Percentiles rank a stretch among this genome's conserved stretches.
Conservation (phyloP, 2,329 filamentous ascomycete species). For the Cercospora citrullina region DNA sequence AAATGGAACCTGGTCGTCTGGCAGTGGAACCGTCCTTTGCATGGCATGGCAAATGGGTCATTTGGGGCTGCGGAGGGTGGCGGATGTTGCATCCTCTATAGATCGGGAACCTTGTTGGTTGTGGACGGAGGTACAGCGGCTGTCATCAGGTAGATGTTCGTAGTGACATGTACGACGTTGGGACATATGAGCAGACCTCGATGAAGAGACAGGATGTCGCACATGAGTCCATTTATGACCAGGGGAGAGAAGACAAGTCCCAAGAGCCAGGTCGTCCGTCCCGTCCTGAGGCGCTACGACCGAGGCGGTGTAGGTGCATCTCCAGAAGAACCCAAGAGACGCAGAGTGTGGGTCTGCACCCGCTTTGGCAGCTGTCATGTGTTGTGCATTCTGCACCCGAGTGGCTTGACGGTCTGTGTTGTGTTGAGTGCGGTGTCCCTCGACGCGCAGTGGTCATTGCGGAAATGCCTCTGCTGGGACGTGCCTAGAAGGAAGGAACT, state of each 20-base stretch:
- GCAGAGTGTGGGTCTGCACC: background rate
- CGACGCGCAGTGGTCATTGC: slow-evolving; percentile 5
- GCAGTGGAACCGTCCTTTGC: background rate
- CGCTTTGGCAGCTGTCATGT: slow-evolving; percentile 27
- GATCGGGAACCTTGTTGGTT: background rate
- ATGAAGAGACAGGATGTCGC: slow-evolving; percentile 9
- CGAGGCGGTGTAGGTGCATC: slow-evolving; percentile 1
- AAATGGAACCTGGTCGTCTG: background rate
- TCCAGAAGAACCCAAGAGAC: background rate
- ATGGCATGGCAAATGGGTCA: background rate
- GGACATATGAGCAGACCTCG: background rate
- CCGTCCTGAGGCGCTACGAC: background rate
- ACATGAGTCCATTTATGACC: slow-evolving; percentile 11
- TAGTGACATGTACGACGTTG: slow-evolving; percentile 11
- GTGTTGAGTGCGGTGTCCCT: background rate
- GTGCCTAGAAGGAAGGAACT: background rate
- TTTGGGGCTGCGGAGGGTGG: background rate
- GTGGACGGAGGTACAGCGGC: background rate
- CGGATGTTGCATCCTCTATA: background rate
- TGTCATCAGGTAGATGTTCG: background rate
- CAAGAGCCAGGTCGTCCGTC: slow-evolving; percentile 8
- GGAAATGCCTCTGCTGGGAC: background rate
- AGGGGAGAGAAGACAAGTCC: background rate
- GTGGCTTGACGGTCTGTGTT: background rate
- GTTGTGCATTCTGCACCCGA: background rate